Evolutionary conservation across 176 grass and related monocot genomes (phyloP), one percentile per base, ranked within the genome.

Genomic region (Pontederia paniculata): DNA sequence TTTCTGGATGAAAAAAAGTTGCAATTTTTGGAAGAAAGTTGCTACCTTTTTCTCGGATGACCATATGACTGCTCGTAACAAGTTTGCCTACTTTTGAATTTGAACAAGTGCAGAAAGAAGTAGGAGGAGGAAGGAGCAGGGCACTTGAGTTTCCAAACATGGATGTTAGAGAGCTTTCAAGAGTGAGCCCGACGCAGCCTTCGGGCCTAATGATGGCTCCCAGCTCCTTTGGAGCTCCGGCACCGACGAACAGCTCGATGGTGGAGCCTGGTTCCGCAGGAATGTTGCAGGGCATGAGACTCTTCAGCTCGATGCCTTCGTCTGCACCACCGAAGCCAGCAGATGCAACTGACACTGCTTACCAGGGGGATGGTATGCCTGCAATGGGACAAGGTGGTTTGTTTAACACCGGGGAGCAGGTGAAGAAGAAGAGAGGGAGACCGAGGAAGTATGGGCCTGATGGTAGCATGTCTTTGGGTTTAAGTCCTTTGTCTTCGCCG

Each of bases 401-500:
- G 28, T 31, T 56, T n/a, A 81, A 80, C 66, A 75, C 82, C 75
- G 90, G 82, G 23, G 90, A 95, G 52, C 73, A 72, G 11, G 73
- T 76, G 67, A 84, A 80, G 78, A 95, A 95, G 78, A 95, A 95
- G 70, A 74, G 85, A 31, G 90, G 90, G 12, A 81, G 90, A 42
- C 90, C 90, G 54, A 83, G 90, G 59, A 95, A 89, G 74, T 95
- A 95, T 69, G 90, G 79, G 41, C 82, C 85, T 47, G 90, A 89
- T 66, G 90, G 90, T 48, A 71, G 76, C 76, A 80, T 96, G 85
- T 79, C 85, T 15, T 81, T 89, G 47, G 90, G 76, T 8, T 78
- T 96, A 52, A 84, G 71, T 50, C 85, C 85, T 4, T 77, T 82
- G 55, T 84, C 84, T 62, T 85, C 84, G 21, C 7, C 71, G 21